Conservation (phyloP, 1,284 basidiomycete genomes). For the Vanrija humicola region DNA sequence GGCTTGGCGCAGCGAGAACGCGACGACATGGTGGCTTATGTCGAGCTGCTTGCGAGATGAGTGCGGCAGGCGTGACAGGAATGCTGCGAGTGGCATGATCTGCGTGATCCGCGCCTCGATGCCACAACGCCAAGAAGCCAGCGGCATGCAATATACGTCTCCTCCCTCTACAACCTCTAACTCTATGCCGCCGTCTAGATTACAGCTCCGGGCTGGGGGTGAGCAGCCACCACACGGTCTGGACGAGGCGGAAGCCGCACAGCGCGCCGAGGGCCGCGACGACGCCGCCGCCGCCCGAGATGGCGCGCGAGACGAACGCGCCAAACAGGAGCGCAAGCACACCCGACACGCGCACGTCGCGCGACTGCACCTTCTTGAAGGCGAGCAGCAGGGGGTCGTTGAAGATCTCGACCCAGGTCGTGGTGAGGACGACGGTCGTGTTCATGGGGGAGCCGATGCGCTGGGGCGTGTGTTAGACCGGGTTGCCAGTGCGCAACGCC, state of each 20-base stretch:
- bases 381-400: constrained; percentile 69
- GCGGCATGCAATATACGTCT: too few relatives aligned
- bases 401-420: constrained; percentile 80
- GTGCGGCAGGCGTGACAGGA: too few relatives aligned
- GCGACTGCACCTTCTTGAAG: constrained; percentile 54
- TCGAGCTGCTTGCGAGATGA: too few relatives aligned
- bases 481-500: background rate
- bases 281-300: constrained; percentile 55
- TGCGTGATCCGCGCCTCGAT: too few relatives aligned
- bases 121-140: too few relatives aligned
- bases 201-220: constrained; percentile 49
- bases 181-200: background rate
- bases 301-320: constrained; percentile 64
- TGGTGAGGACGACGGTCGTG: constrained; percentile 57
- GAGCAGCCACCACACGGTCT: constrained; percentile 66
- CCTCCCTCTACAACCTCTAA: too few relatives aligned
- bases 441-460: constrained; percentile 68
- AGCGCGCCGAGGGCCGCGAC: constrained; percentile 54
- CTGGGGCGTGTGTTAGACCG: constrained; percentile 9
- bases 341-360: constrained; percentile 70
- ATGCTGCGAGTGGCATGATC: too few relatives aligned
- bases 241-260: constrained; percentile 61
- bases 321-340: constrained; percentile 66
- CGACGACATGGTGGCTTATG: too few relatives aligned
- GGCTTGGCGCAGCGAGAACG: too few relatives aligned